phyloP scores from a whole-genome alignment of 1,284 basidiomycete species.

The Trichosporon ovoides region DNA sequence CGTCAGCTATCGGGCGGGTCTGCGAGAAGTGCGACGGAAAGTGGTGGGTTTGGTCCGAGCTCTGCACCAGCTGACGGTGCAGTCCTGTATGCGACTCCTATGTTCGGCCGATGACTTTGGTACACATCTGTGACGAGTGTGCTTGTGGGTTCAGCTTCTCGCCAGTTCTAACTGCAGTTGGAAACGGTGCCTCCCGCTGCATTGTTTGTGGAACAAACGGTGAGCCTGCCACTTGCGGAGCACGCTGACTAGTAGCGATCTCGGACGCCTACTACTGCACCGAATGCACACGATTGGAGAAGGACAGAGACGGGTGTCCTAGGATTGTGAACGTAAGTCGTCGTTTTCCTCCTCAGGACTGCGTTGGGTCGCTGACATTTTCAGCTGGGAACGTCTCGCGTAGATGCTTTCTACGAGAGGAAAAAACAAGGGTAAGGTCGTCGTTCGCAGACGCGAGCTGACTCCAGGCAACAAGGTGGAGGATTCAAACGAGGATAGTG shows the following conservation, averaged over 20 bases:
- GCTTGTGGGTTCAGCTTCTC: constrained; percentile 57
- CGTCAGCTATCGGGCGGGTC: constrained; percentile 81
- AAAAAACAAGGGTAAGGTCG: constrained; percentile 42
- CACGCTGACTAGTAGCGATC: constrained; percentile 60
- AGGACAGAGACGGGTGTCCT: constrained; percentile 96
- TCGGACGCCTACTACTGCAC: constrained; percentile 97
- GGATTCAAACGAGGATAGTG: constrained; percentile 40
- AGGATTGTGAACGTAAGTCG: constrained; percentile 79
- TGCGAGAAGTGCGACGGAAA: constrained; percentile 99
- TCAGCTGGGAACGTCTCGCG: constrained; percentile 43
- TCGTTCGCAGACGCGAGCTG: not conserved
- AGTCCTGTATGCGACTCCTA: constrained; percentile 99
- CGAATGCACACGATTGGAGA: constrained; percentile 92
- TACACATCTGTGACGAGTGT: constrained; percentile 98
- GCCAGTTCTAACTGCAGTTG: constrained; percentile 51
- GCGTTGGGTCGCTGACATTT: not conserved
- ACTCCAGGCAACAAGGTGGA: constrained; percentile 26
- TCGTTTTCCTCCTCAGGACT: too few relatives aligned
- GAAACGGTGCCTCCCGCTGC: constrained; percentile 91
- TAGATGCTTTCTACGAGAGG: constrained; percentile 47
- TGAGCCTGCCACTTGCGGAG: constrained; percentile 49
- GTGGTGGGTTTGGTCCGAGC: constrained; percentile 61
- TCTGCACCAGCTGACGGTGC: constrained; percentile 4
- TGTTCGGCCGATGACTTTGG: constrained; percentile 94
- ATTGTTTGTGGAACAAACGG: constrained; percentile 94